phyloP scores from a whole-genome alignment of 2,329 filamentous ascomycete species.

The Cytospora mali region DNA sequence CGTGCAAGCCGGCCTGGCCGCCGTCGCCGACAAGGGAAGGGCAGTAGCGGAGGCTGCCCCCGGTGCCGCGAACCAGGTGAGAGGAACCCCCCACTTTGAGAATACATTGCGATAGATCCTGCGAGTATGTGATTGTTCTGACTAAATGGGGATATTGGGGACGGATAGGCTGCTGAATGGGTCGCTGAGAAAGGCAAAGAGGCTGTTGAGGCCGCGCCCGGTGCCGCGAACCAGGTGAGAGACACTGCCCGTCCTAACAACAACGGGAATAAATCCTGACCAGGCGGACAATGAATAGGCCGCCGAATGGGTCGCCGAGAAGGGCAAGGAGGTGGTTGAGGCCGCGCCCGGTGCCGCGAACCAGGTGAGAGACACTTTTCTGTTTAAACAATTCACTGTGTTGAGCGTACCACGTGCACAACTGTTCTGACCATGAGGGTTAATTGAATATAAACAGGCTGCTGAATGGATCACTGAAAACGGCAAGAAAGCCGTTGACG shows the following conservation, averaged over 20 bases:
- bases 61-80: not conserved
- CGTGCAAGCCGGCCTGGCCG: not conserved
- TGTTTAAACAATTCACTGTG: no score
- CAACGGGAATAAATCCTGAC: not conserved
- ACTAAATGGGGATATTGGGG: not conserved
- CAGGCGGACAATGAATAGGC: not conserved
- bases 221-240: not conserved
- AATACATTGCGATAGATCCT: not conserved
- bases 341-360: not conserved
- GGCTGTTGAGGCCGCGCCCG: not conserved
- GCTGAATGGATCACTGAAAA: not conserved
- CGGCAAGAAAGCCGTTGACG: not conserved
- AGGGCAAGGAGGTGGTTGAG: not conserved
- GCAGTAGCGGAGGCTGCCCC: slow-evolving; percentile 10
- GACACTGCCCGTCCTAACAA: not conserved
- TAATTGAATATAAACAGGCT: not conserved
- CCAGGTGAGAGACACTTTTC: not conserved
- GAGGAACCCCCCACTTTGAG: not conserved
- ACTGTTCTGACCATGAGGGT: no score
- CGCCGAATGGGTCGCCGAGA: not conserved
- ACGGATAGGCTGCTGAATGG: not conserved
- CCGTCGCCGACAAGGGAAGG: not conserved
- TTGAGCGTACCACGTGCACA: no score
- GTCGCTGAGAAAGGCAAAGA: not conserved
- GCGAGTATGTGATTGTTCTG: not conserved